phyloP scores from a whole-genome alignment of 768 basidiomycete species.

The Psilocybe sp. region DNA sequence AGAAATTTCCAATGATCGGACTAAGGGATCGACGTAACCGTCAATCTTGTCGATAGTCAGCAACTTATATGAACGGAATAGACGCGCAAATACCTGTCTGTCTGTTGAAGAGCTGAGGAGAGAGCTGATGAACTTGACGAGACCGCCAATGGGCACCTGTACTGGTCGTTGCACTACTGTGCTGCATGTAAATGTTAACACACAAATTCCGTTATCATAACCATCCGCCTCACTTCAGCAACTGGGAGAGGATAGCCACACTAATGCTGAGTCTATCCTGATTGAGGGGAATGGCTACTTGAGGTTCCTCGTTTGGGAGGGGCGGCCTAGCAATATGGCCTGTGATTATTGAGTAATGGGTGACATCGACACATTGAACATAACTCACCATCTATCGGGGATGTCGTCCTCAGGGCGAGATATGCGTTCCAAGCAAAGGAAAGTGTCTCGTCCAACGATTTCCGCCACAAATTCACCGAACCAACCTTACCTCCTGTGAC shows the following conservation, averaged over 20 bases:
- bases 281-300: constrained; percentile 49
- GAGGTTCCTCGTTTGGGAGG: constrained; percentile 37
- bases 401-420: constrained; percentile 57
- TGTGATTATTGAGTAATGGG: neutral
- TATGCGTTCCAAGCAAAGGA: constrained; percentile 66
- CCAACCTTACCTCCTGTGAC: constrained; percentile 79
- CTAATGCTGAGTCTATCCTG: constrained; percentile 61
- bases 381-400: constrained; percentile 40
- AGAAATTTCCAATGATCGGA: constrained; percentile 53
- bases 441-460: constrained; percentile 68
- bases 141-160: constrained; percentile 61
- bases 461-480: constrained; percentile 69
- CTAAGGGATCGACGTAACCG: constrained; percentile 45
- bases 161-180: constrained; percentile 59
- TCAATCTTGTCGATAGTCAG: constrained; percentile 34
- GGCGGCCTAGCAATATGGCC: constrained; percentile 9
- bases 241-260: constrained; percentile 45
- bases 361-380: neutral
- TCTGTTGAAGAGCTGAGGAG: constrained; percentile 49
- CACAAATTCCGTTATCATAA: neutral
- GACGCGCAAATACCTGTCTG: constrained; percentile 32
- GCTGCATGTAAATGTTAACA: constrained; percentile 30
- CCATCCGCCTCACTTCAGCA: constrained; percentile 47
- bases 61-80: neutral
- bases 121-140: constrained; percentile 50